A percentile compares a stretch with the other conserved stretches of the same genome.
phyloP scores from a whole-genome alignment of 163 green algal species.

The Chlorella variabilis region DNA sequence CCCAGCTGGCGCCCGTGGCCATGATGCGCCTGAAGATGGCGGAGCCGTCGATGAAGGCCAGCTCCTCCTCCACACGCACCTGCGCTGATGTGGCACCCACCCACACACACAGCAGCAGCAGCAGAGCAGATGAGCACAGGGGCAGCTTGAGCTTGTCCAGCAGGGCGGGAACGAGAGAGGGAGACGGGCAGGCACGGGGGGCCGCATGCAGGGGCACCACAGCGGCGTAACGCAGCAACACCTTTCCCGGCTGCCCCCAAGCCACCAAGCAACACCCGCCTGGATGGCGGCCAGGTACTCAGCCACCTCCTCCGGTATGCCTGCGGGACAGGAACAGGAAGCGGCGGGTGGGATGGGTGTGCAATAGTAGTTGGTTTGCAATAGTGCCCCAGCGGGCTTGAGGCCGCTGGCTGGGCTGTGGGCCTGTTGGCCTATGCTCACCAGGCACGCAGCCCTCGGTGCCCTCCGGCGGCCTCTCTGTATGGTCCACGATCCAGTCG shows the following conservation, averaged over 20 bases:
- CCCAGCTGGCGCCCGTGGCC: neutral
- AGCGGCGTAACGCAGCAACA: too few species aligned
- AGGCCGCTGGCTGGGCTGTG: too few species aligned
- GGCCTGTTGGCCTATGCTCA: too few species aligned
- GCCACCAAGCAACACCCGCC: neutral
- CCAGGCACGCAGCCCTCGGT: slow-evolving; percentile 5
- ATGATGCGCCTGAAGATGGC: slow-evolving; percentile 30
- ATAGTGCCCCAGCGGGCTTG: too few species aligned
- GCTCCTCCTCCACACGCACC: slow-evolving; percentile 40
- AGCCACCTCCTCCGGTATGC: slow-evolving; percentile 16
- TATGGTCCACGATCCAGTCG: slow-evolving; percentile 13
- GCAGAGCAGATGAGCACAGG: neutral
- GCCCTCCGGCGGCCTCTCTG: neutral
- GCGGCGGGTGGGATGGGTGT: too few species aligned
- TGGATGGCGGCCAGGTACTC: slow-evolving; percentile 33
- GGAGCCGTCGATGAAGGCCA: slow-evolving; percentile 40
- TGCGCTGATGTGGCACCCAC: too few species aligned
- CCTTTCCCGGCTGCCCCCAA: neutral
- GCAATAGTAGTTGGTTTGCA: too few species aligned
- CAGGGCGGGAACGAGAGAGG: neutral
- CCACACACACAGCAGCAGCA: too few species aligned
- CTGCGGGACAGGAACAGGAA: neutral
- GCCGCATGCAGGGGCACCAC: neutral
- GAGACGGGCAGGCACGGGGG: neutral
- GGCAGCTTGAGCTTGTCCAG: neutral